These are phyloP conservation scores for Botryotinia narcissicola DNA, from an alignment of 2,329 filamentous ascomycete genomes.

Conservation along the genomic window DNA sequence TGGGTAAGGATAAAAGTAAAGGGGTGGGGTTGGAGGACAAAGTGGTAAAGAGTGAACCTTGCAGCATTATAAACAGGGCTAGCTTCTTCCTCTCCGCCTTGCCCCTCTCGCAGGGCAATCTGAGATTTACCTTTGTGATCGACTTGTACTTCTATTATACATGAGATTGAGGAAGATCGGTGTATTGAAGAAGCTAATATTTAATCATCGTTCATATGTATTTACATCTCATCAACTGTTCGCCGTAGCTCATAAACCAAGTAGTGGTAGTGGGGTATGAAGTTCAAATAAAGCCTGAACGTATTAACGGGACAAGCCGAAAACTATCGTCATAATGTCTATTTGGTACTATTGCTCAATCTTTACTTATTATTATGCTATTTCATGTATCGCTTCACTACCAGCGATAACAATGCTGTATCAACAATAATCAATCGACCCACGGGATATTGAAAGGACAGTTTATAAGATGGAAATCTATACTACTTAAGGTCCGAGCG, in stretches of 20 bases:
- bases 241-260: background rate
- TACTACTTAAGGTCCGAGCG: constrained; percentile 1
- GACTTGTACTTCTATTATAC: background rate
- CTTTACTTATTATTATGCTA: background rate
- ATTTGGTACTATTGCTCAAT: background rate
- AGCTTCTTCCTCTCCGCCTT: background rate
- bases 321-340: background rate
- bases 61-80: background rate
- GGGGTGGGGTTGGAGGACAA: constrained; percentile 2
- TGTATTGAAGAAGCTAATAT: background rate
- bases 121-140: background rate
- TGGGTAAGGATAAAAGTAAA: constrained; percentile 1
- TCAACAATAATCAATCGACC: background rate
- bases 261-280: background rate
- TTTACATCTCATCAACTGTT: background rate
- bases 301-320: background rate
- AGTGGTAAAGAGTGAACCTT: constrained; percentile 3
- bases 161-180: background rate
- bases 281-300: constrained; percentile 5
- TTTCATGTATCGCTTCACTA: constrained; percentile 1
- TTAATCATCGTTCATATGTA: background rate
- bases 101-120: background rate
- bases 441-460: constrained; percentile 12
- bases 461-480: background rate
- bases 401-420: constrained; percentile 1